Conservation (phyloP, 306 rosid species). For the Cyamopsis tetragonoloba region DNA sequence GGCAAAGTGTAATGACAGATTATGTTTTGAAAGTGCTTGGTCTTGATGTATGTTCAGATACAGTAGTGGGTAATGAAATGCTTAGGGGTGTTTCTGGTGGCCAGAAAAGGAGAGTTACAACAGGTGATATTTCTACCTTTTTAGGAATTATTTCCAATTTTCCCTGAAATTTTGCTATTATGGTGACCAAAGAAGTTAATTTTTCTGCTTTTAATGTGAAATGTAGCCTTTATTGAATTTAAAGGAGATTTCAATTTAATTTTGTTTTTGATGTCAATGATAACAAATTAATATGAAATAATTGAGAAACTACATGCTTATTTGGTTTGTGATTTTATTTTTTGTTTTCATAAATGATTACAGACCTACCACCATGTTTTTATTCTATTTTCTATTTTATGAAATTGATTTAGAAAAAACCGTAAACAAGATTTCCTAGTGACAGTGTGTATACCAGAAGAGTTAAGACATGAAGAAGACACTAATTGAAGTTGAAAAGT, state of each 20-base stretch:
- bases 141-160: neutral
- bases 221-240: neutral
- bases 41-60: conserved; percentile 78
- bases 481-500: conserved; percentile 7
- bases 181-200: neutral
- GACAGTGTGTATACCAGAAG: neutral
- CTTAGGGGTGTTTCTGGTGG: conserved; percentile 88
- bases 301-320: neutral
- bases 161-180: neutral
- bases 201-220: neutral
- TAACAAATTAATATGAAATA: neutral
- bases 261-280: neutral
- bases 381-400: no score
- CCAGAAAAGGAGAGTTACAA: conserved; percentile 86
- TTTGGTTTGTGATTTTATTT: no score
- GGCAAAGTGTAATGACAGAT: conserved; percentile 73
- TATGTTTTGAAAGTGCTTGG: conserved; percentile 80
- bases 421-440: no score
- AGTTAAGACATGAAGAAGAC: neutral
- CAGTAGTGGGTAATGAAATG: conserved; percentile 82
- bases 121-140: conserved; percentile 50
- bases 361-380: no score
- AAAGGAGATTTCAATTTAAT: conserved; percentile 4
- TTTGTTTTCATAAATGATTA: no score
- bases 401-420: no score